Conservation (phyloP, 1,139 yeast species). For the Taphrina communis region DNA sequence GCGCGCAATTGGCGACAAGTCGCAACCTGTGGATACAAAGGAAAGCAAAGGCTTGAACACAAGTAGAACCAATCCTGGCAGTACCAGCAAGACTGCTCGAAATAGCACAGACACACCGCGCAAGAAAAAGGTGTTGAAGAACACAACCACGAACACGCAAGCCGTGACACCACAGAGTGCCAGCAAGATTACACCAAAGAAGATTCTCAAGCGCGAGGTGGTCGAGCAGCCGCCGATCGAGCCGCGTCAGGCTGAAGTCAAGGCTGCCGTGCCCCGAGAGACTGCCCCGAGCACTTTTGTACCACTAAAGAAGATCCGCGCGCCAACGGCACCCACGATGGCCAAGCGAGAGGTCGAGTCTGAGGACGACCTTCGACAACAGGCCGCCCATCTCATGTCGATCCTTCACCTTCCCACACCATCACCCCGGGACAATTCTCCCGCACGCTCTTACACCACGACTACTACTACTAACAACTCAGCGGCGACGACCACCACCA, state of each 20-base stretch:
- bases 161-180: neutral
- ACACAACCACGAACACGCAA: neutral
- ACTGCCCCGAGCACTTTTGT: conserved; percentile 7
- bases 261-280: conserved; percentile 6
- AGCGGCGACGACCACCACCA: neutral
- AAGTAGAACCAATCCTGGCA: neutral
- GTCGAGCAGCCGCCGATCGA: neutral
- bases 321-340: neutral
- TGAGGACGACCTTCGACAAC: conserved; percentile 20
- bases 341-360: conserved; percentile 4
- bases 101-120: neutral
- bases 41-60: neutral
- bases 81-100: neutral
- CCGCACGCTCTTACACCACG: conserved; percentile 9
- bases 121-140: neutral
- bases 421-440: conserved; percentile 16
- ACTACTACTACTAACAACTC: neutral
- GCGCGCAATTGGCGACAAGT: neutral
- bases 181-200: conserved; percentile 20
- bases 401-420: conserved; percentile 21
- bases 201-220: conserved; percentile 31
- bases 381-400: conserved; percentile 20
- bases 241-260: neutral
- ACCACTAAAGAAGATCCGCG: neutral
- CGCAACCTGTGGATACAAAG: neutral